Percentiles rank a stretch among this genome's conserved stretches.
Conservation (phyloP, 2,329 filamentous ascomycete genomes). For the Cercospora sp. region DNA sequence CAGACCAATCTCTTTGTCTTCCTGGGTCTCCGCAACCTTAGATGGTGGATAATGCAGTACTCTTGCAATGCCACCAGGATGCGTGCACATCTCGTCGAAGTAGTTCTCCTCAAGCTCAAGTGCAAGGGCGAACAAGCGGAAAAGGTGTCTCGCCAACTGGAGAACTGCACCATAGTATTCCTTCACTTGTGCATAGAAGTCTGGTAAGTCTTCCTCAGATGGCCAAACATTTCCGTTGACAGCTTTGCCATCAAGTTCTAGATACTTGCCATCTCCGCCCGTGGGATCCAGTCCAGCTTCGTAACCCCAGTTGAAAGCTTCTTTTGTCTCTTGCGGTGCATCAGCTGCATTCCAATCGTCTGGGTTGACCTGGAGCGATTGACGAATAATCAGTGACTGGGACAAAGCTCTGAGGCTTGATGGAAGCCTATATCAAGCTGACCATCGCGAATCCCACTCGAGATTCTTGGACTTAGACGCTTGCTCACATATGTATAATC, state of each 20-base stretch:
- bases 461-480: neutral
- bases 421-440: neutral
- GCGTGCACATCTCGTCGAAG: slow-evolving; percentile 45
- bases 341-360: slow-evolving; percentile 32
- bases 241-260: slow-evolving; percentile 43
- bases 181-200: slow-evolving; percentile 42
- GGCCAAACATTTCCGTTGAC: slow-evolving; percentile 45
- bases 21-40: slow-evolving; percentile 29
- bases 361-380: slow-evolving; percentile 35
- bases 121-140: slow-evolving; percentile 45
- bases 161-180: slow-evolving; percentile 44
- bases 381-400: neutral
- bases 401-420: neutral
- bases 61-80: slow-evolving; percentile 44
- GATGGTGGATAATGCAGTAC: slow-evolving; percentile 44
- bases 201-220: slow-evolving; percentile 41
- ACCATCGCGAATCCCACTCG: neutral
- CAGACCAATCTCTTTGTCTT: slow-evolving; percentile 40
- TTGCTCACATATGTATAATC: slow-evolving; percentile 40
- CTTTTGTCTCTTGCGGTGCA: slow-evolving; percentile 42
- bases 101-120: slow-evolving; percentile 42
- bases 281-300: slow-evolving; percentile 43
- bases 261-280: slow-evolving; percentile 46
- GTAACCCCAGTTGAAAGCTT: slow-evolving; percentile 48
- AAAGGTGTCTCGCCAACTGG: slow-evolving; percentile 43